Base-by-base conservation (phyloP, 2,329 filamentous ascomycete genomes). In the Fusarium pseudoanthophilum region DNA sequence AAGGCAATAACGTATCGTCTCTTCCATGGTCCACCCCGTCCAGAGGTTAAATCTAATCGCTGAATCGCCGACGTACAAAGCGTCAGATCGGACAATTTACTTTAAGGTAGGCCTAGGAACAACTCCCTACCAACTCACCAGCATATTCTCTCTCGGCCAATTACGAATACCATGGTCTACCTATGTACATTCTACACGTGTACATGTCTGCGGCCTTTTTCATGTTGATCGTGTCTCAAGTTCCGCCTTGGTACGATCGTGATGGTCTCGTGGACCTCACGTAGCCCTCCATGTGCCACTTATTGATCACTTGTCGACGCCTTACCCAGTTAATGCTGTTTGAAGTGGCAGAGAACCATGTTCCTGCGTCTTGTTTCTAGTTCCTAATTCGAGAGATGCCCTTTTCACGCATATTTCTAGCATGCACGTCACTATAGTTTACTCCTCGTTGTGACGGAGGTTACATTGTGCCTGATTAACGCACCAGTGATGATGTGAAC, bases 391-490 rank as follows among this genome's bases (percentile, higher is more conserved):
- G 37, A 28, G 37, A 61, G 20, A 37, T n/a, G 39, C 20, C 14
- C 36, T 52, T 43, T 21, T 40, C 32, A 64, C 57, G 67, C 51
- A 60, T 59, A 55, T 73, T 40, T 73, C 39, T 60, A 59, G 20
- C 36, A 56, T 67, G 60, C 71, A 62, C 42, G 42, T 65, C 59
- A 55, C 52, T 57, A 28, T 71, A 71, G 34, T 43, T 51, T 20
- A 49, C 45, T 28, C 52, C 43, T 45, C 40, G 24, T 37, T 58
- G 59, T 55, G 55, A 45, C 11, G 46, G 52, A 69, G 53, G 71
- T 72, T 72, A 42, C 56, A 69, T 65, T 72, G 71, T 73, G 60
- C 71, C 71, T 73, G 71, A 69, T 72, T 71, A 68, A 74, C 67
- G 58, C 62, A 67, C 43, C 51, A 67, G 57, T 71, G 67, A 64